Evolutionary conservation across 176 grass and related monocot genomes (phyloP), one percentile per base, ranked within the genome.

Genomic region (Zoysia pacifica): DNA sequence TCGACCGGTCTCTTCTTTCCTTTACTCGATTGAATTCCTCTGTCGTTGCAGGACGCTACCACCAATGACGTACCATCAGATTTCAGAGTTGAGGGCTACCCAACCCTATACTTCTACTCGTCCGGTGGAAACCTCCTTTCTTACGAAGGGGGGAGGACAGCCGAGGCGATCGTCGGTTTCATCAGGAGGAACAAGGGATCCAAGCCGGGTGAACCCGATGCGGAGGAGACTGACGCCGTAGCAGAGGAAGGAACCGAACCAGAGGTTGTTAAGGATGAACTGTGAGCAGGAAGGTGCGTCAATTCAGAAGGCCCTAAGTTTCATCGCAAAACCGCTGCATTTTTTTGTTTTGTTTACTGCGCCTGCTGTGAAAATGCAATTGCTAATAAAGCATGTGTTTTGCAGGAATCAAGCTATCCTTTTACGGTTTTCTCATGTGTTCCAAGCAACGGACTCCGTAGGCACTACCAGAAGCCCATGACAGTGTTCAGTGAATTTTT

Each of bases 231-330:
- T 7, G 79, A 62, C n/a, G 10, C 50, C n/a, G 11, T 40, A 36
- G 48, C 28, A 42, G 67, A 73, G 66, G 78, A 79, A 50, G 47
- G 50, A 59, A 66, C 55, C 1, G 72, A 68, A 66, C 4, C 85
- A 15, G 71, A 86, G 9, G 70, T 74, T 60, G 69, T 62, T 15
- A 93, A 90, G 72, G 91, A 93, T 82, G 91, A 93, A 51, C 78
- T 93, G 72, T 93, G 51, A 93, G 79, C 66, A 67, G 28, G 28
- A 28, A 70, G 75, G 84, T 82, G 72, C 15, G 48, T 4, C 48
- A 35, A 18, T 38, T n/a, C 70, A 2, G 36, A 48, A 48, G 40
- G 46, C 18, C 45, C 48, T 73, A 40, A 48, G 28, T 72, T 8
- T 70, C 12, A 55, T 15, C 5, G 18, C 5, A 45, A 37, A 59